Evolutionary conservation across 2,329 filamentous ascomycete genomes (phyloP).

Genomic region (Aureobasidium uvarum): DNA sequence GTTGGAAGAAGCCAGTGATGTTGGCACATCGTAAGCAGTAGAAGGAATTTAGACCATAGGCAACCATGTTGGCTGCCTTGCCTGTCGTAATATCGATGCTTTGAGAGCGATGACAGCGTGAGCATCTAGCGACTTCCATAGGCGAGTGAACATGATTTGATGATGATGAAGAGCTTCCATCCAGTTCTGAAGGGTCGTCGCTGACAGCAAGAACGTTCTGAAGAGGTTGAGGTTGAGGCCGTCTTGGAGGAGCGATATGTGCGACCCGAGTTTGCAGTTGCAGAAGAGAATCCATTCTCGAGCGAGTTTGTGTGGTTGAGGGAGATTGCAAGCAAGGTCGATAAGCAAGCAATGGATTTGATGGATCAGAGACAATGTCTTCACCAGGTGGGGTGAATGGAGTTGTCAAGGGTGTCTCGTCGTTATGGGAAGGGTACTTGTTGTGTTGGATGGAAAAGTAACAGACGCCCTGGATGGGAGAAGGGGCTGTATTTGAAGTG

Average conservation of each 20-base stretch:
- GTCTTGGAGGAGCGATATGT: conserved; percentile 30
- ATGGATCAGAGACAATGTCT: conserved; percentile 25
- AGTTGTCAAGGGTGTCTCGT: conserved; percentile 25
- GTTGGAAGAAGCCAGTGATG: conserved; percentile 37
- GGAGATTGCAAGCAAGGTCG: conserved; percentile 26
- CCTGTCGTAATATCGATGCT: conserved; percentile 38
- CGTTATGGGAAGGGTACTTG: conserved; percentile 15
- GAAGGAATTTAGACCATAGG: conserved; percentile 41
- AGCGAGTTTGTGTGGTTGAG: conserved; percentile 10
- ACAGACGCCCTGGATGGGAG: conserved; percentile 15
- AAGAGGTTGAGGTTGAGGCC: conserved; percentile 37
- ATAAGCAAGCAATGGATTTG: conserved; percentile 33
- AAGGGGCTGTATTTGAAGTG: conserved; percentile 10
- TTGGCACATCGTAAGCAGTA: conserved; percentile 41
- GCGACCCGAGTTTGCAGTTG: conserved; percentile 38
- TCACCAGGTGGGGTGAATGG: conserved; percentile 12
- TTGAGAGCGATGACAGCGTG: conserved; percentile 39
- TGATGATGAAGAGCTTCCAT: conserved; percentile 1
- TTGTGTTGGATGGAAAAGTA: conserved; percentile 27
- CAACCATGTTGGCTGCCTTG: conserved; percentile 40
- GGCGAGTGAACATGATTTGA: neutral
- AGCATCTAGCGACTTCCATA: conserved; percentile 37
- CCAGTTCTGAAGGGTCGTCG: conserved; percentile 29
- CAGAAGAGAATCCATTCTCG: conserved; percentile 34
- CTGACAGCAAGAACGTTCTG: conserved; percentile 39